Evolutionary conservation across 768 basidiomycete species (phyloP), one percentile per base, ranked within the genome.

Genomic region (Calocera cornea): DNA sequence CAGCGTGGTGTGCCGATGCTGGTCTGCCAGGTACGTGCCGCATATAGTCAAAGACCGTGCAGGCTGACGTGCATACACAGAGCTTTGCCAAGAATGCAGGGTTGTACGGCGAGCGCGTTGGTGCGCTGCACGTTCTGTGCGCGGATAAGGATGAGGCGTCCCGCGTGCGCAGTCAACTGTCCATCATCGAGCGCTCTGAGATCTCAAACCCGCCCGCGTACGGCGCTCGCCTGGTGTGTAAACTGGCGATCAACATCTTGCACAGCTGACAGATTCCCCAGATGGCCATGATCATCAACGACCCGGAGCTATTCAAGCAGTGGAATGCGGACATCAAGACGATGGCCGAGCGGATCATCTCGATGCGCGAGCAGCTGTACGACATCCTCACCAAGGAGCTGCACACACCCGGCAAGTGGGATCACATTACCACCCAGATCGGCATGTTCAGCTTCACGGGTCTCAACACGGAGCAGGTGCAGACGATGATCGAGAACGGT

Each of bases 361-460:
- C 82, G 64, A 97, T 97, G 95, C 85, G 97, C 44, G 79, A 84
- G 69, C 83, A 89, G 78, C 81, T 99, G 71, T 82, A 85, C 81
- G 78, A 83, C 66, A 75, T 90, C 72, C 76, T 97, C 74, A 88
- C 84, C 22, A 82, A 90, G 70, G 87, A 89, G 75, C 77, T 92
- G 70, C 83, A 89, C 74, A 95, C 92, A 64, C 94, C 94, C 2
- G 92, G 94, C 5, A 86, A 85, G 73, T 99, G 97, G 97, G 85
- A 87, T n/a, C 95, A 98, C 78, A 95, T 99, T 73, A 80, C 88
- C 72, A 84, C 86, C 65, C 97, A 98, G 81, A 98, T 98, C 77
- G 95, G 95, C 67, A 97, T 95, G 95, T 97, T 95, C 83, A 92
- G 91, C 76, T 95, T 89, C 79, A 95, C 92, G 34, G 94, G 93